phyloP scores from a whole-genome alignment of 2,329 filamentous ascomycete genomes.

The Trichothecium roseum region DNA sequence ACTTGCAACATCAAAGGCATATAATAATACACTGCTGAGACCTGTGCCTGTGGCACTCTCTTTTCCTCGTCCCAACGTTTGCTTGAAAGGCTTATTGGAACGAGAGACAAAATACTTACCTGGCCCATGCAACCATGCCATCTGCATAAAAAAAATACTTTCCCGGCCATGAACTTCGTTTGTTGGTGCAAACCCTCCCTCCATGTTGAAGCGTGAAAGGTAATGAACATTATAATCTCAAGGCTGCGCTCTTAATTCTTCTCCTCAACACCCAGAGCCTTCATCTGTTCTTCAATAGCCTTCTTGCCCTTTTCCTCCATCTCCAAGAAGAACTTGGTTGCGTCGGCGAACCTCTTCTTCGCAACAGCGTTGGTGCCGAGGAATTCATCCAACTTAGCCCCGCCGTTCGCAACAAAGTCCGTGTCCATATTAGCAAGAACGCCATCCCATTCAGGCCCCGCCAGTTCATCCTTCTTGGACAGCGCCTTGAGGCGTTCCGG shows the following conservation, averaged over 20 bases:
- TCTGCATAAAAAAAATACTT: no score
- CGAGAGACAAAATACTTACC: no score
- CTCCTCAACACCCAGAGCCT: neutral
- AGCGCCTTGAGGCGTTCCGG: conserved; percentile 20
- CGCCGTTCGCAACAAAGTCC: conserved; percentile 18
- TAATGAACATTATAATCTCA: no score
- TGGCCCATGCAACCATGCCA: no score
- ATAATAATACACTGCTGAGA: no score
- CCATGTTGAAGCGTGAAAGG: no score
- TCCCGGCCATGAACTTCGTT: no score
- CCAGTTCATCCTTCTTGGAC: conserved; percentile 25
- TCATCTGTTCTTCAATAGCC: conserved; percentile 1
- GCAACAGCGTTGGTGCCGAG: neutral
- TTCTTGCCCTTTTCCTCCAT: conserved; percentile 1
- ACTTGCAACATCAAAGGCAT: no score
- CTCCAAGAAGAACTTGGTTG: neutral
- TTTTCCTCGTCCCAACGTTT: no score
- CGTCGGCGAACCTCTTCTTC: neutral
- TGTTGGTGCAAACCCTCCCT: no score
- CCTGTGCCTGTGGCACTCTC: no score
- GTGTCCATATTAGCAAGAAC: conserved; percentile 24
- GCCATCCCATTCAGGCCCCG: conserved; percentile 22
- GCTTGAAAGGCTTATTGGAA: no score
- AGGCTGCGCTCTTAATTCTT: neutral
- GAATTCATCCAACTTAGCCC: conserved; percentile 1